Evolutionary conservation across 345 rosid species (phyloP).

Genomic region (Bruguiera gymnorhiza): DNA sequence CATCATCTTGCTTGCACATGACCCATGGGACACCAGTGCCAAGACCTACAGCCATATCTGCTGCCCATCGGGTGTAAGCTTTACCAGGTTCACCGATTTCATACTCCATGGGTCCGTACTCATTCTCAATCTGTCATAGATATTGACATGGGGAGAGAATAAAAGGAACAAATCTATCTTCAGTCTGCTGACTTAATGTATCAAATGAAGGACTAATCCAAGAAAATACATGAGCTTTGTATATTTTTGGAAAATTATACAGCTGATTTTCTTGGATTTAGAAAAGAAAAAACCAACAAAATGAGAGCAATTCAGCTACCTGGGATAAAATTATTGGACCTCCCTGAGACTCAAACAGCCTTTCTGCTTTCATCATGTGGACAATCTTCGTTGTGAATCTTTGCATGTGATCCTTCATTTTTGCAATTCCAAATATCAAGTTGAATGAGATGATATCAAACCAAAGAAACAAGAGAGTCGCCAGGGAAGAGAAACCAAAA

Average conservation of each 20-base stretch:
- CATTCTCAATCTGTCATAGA: slow-evolving; percentile 18
- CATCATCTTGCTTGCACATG: slow-evolving; percentile 99
- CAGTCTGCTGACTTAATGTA: slow-evolving; percentile 5
- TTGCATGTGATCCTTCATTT: slow-evolving; percentile 80
- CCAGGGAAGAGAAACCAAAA: neutral
- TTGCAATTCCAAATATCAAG: slow-evolving; percentile 8
- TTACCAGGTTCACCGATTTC: slow-evolving; percentile 4
- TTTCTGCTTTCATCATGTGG: slow-evolving; percentile 93
- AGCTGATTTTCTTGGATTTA: neutral
- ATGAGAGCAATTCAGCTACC: slow-evolving; percentile 37
- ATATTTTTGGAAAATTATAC: neutral
- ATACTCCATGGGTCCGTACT: slow-evolving; percentile 8
- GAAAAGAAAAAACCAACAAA: neutral
- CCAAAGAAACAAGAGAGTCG: neutral
- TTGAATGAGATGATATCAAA: neutral
- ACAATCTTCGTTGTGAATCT: slow-evolving; percentile 85
- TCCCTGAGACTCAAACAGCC: slow-evolving; percentile 80
- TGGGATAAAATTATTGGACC: slow-evolving; percentile 98
- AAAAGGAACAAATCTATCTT: slow-evolving; percentile 3
- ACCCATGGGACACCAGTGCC: slow-evolving; percentile 99
- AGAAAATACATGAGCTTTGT: neutral
- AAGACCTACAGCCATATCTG: slow-evolving; percentile 89
- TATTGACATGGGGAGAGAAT: slow-evolving; percentile 11
- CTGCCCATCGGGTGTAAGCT: slow-evolving; percentile 63
- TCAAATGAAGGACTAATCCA: slow-evolving; percentile 6